A percentile compares a stretch with the other conserved stretches of the same genome.
Conservation (phyloP, 176 grass and related monocot genomes). For the Zea luxurians region DNA sequence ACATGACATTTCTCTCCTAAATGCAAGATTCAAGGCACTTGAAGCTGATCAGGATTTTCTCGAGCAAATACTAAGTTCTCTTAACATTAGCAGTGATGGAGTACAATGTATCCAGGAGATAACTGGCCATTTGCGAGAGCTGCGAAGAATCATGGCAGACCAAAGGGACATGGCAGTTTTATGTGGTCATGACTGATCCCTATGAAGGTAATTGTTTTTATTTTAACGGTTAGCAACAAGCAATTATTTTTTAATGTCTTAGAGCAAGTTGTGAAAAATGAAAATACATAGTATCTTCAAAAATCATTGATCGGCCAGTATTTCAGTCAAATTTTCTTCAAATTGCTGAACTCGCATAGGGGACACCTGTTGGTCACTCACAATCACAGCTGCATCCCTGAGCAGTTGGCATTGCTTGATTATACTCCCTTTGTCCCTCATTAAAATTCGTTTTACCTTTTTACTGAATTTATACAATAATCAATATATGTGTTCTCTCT, state of each 20-base stretch:
- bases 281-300: conserved; percentile 19
- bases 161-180: conserved; percentile 38
- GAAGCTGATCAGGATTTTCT: conserved; percentile 67
- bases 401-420: not conserved
- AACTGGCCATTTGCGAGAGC: conserved; percentile 54
- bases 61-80: conserved; percentile 54
- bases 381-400: not conserved
- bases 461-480: too few species aligned
- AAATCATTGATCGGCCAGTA: not conserved
- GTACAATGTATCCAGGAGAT: conserved; percentile 62
- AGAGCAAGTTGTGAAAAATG: not conserved
- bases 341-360: not conserved
- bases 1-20: conserved; percentile 53
- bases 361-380: not conserved
- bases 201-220: conserved; percentile 45
- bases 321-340: not conserved
- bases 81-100: conserved; percentile 50
- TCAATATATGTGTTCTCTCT: too few species aligned
- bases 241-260: not conserved
- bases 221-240: not conserved
- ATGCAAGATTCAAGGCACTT: conserved; percentile 58
- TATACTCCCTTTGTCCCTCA: not conserved
- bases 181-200: conserved; percentile 30
- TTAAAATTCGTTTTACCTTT: too few species aligned
- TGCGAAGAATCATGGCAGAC: conserved; percentile 49